phyloP scores from a whole-genome alignment of 805 yeast species.

The Cyberlindnera xylosilytica region DNA sequence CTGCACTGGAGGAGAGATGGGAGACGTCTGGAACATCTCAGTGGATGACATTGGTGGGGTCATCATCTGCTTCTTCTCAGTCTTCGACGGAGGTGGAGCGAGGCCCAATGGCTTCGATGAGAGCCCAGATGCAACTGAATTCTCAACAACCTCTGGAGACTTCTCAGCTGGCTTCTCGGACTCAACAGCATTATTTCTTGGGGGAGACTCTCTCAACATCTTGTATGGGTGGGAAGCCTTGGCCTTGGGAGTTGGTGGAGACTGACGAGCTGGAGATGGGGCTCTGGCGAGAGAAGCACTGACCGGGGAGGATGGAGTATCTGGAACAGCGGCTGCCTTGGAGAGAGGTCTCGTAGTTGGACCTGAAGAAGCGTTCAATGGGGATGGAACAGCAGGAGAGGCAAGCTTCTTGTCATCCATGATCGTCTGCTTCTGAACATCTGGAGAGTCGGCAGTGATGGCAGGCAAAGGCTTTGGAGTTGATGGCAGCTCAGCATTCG shows the following conservation, averaged over 20 bases:
- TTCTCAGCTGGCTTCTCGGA: not conserved
- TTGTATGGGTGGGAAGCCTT: slow-evolving; percentile 19
- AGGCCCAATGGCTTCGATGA: not conserved
- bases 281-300: slow-evolving; percentile 1
- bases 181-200: slow-evolving; percentile 1
- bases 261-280: slow-evolving; percentile 2
- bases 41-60: slow-evolving; percentile 17
- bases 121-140: too few species aligned
- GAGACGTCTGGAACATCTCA: slow-evolving; percentile 14
- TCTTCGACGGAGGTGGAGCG: not conserved
- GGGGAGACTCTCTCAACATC: slow-evolving; percentile 14
- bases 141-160: not conserved
- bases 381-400: slow-evolving; percentile 6
- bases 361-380: not conserved
- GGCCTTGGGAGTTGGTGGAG: not conserved
- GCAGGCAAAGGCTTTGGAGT: not conserved
- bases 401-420: not conserved
- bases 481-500: not conserved
- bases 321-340: not conserved
- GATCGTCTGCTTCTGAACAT: not conserved
- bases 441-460: not conserved
- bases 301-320: slow-evolving; percentile 7
- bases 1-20: slow-evolving; percentile 7
- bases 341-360: slow-evolving; percentile 1
- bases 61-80: not conserved